phyloP scores from a whole-genome alignment of 2,329 filamentous ascomycete species.

The Diaporthe longicolla region DNA sequence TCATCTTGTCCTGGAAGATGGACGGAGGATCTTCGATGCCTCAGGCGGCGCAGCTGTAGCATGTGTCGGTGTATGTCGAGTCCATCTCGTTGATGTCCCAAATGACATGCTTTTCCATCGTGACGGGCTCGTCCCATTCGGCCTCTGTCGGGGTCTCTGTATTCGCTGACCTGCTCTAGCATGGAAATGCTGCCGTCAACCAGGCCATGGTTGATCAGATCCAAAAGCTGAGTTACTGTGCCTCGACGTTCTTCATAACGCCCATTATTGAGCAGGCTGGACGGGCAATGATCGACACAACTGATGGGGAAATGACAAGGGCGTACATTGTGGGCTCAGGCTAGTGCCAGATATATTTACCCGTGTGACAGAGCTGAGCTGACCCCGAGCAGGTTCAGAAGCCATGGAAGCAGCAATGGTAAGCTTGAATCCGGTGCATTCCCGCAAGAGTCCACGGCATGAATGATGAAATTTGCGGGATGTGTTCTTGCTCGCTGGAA shows the following conservation, averaged over 20 bases:
- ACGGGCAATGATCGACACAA: constrained; percentile 53
- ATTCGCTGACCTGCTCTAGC: constrained; percentile 43
- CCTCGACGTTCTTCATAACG: constrained; percentile 59
- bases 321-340: constrained; percentile 57
- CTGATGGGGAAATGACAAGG: constrained; percentile 54
- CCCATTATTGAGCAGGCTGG: constrained; percentile 57
- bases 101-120: constrained; percentile 53
- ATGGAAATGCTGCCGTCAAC: constrained; percentile 58
- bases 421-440: background rate
- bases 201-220: constrained; percentile 58
- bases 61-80: constrained; percentile 56
- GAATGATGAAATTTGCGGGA: background rate
- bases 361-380: constrained; percentile 59
- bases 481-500: background rate
- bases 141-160: background rate
- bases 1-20: constrained; percentile 57
- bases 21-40: constrained; percentile 59
- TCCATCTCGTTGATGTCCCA: background rate
- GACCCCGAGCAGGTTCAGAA: constrained; percentile 66
- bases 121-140: background rate
- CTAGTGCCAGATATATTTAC: constrained; percentile 50
- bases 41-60: constrained; percentile 62
- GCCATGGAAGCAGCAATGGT: constrained; percentile 73
- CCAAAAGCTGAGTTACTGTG: constrained; percentile 57
- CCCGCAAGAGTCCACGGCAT: background rate